phyloP scores from a whole-genome alignment of 176 grass and related monocot species.

The Microstegium vimineum region DNA sequence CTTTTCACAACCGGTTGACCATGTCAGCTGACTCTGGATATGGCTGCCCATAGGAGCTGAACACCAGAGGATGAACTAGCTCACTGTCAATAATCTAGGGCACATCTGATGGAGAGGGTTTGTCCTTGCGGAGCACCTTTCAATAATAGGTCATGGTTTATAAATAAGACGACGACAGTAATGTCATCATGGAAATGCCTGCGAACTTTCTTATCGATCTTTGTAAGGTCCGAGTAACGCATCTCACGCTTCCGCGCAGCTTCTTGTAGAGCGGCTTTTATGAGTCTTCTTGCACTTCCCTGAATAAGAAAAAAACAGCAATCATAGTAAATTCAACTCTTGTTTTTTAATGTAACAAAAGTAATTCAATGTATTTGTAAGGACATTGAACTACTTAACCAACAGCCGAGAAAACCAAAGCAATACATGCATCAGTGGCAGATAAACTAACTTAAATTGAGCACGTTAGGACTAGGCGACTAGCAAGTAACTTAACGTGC shows the following conservation, averaged over 20 bases:
- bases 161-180: conserved; percentile 80
- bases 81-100: conserved; percentile 68
- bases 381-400: background rate
- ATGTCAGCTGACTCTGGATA: background rate
- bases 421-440: background rate
- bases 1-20: conserved; percentile 7
- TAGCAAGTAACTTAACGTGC: background rate
- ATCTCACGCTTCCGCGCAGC: conserved; percentile 91
- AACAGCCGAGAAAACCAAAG: background rate
- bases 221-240: conserved; percentile 90
- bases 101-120: conserved; percentile 68
- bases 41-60: conserved; percentile 13
- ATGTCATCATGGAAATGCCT: conserved; percentile 98
- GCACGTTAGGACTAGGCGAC: background rate
- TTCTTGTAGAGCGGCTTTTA: conserved; percentile 95
- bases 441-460: background rate
- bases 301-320: conserved; percentile 17
- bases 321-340: conserved; percentile 21
- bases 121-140: conserved; percentile 40
- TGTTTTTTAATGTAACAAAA: background rate
- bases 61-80: background rate
- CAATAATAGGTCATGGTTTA: conserved; percentile 63
- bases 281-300: conserved; percentile 90
- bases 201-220: conserved; percentile 97
- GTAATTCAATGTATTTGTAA: background rate